A percentile compares a stretch with the other conserved stretches of the same genome.
Evolutionary conservation across 495 filamentous ascomycete species (phyloP).

Genomic region (Penicillium lividum): DNA sequence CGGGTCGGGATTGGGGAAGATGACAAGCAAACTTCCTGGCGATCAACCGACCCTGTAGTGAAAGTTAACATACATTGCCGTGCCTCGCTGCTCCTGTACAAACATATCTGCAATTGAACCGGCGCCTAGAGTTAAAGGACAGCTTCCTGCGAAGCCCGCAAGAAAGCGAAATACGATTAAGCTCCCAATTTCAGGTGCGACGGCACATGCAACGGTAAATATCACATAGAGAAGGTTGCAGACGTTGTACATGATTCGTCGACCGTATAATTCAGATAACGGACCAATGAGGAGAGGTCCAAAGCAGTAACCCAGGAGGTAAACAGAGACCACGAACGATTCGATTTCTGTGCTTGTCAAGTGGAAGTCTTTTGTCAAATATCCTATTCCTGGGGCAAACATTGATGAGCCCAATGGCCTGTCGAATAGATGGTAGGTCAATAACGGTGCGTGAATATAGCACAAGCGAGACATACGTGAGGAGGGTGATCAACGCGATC

Average conservation of each 20-base stretch:
- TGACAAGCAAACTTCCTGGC: too few species aligned
- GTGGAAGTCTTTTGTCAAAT: constrained; percentile 56
- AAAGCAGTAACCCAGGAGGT: constrained; percentile 38
- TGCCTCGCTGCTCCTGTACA: constrained; percentile 37
- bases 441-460: constrained; percentile 19
- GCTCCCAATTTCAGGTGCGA: constrained; percentile 38
- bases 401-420: constrained; percentile 61
- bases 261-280: constrained; percentile 47
- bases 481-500: constrained; percentile 54
- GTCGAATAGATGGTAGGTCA: constrained; percentile 3
- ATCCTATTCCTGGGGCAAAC: constrained; percentile 59
- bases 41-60: too few species aligned
- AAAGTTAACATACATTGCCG: constrained; percentile 30
- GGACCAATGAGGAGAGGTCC: constrained; percentile 45
- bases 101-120: constrained; percentile 50
- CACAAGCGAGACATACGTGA: constrained; percentile 43
- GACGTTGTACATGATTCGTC: constrained; percentile 38
- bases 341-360: constrained; percentile 33
- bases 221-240: constrained; percentile 46
- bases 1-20: too few species aligned
- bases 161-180: constrained; percentile 52
- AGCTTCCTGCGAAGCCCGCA: constrained; percentile 43
- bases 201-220: constrained; percentile 49
- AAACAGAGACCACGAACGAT: constrained; percentile 45
- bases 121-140: constrained; percentile 45